Evolutionary conservation across 2,329 filamentous ascomycete genomes (phyloP), one percentile per base, ranked within the genome.

Genomic region (Botryosphaeria agaves): DNA sequence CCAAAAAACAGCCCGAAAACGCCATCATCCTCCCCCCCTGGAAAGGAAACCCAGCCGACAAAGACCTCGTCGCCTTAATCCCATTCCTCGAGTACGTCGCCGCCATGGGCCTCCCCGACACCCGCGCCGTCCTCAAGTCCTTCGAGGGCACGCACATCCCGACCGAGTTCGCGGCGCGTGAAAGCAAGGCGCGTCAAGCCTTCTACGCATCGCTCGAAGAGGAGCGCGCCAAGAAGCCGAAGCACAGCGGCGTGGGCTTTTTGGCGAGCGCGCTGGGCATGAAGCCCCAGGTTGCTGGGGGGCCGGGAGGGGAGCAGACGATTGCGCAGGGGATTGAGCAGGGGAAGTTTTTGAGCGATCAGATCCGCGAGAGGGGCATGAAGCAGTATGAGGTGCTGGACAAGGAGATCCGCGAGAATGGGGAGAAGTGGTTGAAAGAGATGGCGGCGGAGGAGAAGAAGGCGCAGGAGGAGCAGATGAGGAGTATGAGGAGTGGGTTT

Each of bases 71-170:
- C 14, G 70, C 75, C 3, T 62, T 94, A 29, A 92, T 98, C 35
- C 89, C 89, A 8, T 94, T 98, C 72, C 74, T 98, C 38, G 89
- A 98, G 59, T 95, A 94, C 56, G 72, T 98, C 40, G 82, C 84
- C 41, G 89, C 84, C 14, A 93, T 95, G 80, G 78, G 84, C 40
- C 81, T 83, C 43, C 66, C 74, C 31, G 89, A 98, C 46, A 80
- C 91, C 9, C 80, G 89, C 41, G 74, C 79, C 45, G 76, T 89
- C 3, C 57, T 94, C 49, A 82, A 80, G 57, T 50, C 47, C 4
- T 54, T 55, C 39, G 74, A 93, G 33, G 85, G 84, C 51, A 82
- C 76, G 48, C 68, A 87, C 44, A 93, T 98, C 34, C 83, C 89
- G 4, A 68, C 69, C 7, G 89, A 98, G 52, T 98, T 95, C 45